Conservation (phyloP, 129 eudicot species). For the Cynara cardunculus region DNA sequence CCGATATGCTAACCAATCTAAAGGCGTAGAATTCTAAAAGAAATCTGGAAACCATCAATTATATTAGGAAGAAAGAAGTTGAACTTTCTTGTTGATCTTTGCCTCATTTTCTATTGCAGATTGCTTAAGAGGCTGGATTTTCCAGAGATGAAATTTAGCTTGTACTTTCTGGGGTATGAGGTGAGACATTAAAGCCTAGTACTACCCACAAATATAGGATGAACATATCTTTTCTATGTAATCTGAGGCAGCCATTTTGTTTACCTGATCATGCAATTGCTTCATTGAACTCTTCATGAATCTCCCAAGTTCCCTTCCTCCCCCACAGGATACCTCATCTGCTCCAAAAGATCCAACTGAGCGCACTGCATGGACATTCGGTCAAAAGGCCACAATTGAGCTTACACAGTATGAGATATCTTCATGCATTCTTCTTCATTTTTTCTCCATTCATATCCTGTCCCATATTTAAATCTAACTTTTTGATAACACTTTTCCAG, state of each 20-base stretch:
- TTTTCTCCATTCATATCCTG: neutral
- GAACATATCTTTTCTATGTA: neutral
- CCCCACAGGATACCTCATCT: conserved; percentile 55
- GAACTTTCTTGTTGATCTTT: neutral
- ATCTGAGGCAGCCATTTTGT: neutral
- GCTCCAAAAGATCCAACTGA: conserved; percentile 76
- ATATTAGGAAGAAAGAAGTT: neutral
- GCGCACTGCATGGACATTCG: conserved; percentile 86
- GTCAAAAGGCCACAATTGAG: conserved; percentile 75
- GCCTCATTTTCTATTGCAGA: conserved; percentile 34
- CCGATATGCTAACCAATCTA: neutral
- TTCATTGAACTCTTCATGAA: neutral
- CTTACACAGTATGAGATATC: conserved; percentile 71
- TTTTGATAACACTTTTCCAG: conserved; percentile 34
- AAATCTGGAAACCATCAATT: neutral
- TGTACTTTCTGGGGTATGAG: conserved; percentile 95
- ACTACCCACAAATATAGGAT: neutral
- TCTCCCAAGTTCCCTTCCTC: neutral
- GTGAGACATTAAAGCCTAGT: conserved; percentile 27
- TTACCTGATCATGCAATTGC: neutral
- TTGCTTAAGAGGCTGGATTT: conserved; percentile 93
- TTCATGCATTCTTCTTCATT: conserved; percentile 2
- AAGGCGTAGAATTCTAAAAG: neutral
- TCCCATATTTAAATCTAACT: neutral
- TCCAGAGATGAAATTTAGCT: conserved; percentile 77